Conservation (phyloP, 176 grass and related monocot genomes). For the Elaeis guineensis region DNA sequence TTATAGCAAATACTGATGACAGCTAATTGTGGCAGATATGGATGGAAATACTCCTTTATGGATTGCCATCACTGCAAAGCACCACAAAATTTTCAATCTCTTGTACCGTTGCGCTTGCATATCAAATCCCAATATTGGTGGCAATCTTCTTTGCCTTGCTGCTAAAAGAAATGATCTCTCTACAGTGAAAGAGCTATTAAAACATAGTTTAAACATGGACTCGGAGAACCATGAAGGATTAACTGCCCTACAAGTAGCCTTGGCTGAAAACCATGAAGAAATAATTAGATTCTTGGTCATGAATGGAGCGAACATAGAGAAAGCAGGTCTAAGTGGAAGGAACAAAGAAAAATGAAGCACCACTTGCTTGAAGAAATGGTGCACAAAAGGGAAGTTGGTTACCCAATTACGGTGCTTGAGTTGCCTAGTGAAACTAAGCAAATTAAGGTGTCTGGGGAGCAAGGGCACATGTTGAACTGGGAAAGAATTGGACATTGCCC, state of each 20-base stretch:
- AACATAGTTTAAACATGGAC: constrained; percentile 57
- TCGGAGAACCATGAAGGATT: constrained; percentile 51
- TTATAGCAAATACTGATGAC: too few species aligned
- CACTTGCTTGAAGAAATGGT: constrained; percentile 35
- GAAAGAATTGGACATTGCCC: constrained; percentile 18
- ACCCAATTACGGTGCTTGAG: constrained; percentile 43
- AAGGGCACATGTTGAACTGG: constrained; percentile 3
- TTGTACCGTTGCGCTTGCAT: constrained; percentile 46
- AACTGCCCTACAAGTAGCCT: constrained; percentile 50
- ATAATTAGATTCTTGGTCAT: constrained; percentile 45
- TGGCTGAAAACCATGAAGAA: constrained; percentile 41
- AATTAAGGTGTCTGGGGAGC: constrained; percentile 5
- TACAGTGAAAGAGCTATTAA: constrained; percentile 60
- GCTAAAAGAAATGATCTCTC: constrained; percentile 47
- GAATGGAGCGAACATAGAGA: constrained; percentile 65
- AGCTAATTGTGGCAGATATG: constrained; percentile 16
- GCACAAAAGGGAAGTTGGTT: constrained; percentile 37
- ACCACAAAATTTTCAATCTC: constrained; percentile 81
- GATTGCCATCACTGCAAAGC: constrained; percentile 53
- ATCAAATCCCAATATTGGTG: constrained; percentile 38
- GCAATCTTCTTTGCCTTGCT: constrained; percentile 65
- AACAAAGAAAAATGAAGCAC: constrained; percentile 13
- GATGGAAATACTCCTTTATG: constrained; percentile 69
- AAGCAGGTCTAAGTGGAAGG: constrained; percentile 14
- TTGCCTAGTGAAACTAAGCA: neutral